Base-by-base conservation (phyloP, 192 early-diverging fungal species). In the Podila minutissima region DNA sequence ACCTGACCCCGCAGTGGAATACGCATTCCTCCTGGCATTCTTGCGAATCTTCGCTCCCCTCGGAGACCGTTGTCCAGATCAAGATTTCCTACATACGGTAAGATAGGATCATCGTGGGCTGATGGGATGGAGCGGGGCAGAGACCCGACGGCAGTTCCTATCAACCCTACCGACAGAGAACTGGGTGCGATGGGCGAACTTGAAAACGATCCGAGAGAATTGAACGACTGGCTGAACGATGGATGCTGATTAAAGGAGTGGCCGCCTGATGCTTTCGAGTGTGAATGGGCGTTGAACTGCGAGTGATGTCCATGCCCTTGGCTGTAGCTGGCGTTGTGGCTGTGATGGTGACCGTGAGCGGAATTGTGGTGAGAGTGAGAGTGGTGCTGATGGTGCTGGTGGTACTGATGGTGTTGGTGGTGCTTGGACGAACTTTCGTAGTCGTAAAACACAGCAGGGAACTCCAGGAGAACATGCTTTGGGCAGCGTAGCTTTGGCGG, bases 401-500 rank as follows among this genome's bases (percentile, higher is more conserved):
- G 59, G 9, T 71, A 66, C 13, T 50, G n/a, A n/a, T n/a, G n/a
- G 11, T 38, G 35, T 2, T 33, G 28, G 13, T 70, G 59, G 10
- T 72, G 70, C 13, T 50, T 77, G 59, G 64, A 61, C 0, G 75
- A 71, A 33, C 76, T 72, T 57, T 82, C 83, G 33, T 92, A 74
- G 49, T 94, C 90, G 78, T 93, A 95, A 77, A 93, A 95, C 59
- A 88, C 89, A 12, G 93, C 93, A 29, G 90, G 89, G 67, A 95
- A 95, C 15, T 77, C 79, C 11, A 93, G 64, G 5, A 67, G 71
- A 13, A 91, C 71, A 82, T 93, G 92, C 24, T 88, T 90, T 33
- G 93, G 92, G 37, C 92, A 93, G 46, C 91, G 86, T 19, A 94
- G 76, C 20, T 82, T 75, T 26, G 89, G 85, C 61, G 83, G 84